Base-by-base conservation (phyloP, 257 asterid genomes). In the Nicotiana obtusifolia region DNA sequence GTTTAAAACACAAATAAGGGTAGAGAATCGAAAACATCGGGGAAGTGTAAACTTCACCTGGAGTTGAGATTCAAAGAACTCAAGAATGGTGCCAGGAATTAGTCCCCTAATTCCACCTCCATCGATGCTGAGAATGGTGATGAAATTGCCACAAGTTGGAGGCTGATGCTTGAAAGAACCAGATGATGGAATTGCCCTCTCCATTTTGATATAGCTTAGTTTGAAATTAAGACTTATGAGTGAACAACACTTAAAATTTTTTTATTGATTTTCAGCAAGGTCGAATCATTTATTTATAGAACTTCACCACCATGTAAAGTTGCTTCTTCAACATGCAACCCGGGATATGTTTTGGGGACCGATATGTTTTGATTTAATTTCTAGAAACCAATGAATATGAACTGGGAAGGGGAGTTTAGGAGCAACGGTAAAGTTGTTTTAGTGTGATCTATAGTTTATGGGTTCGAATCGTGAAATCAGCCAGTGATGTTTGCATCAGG, bases 71-170 rank as follows among this genome's bases (percentile, higher is more conserved):
- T 68, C 77, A 37, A 68, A 31, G 22, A 19, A 88, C 4, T 83
- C 90, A 20, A 90, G 91, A 82, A 91, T 65, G 16, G 84, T 84
- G 0, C 89, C 92, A 0, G 93, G 91, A 59, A 88, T 81, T 33
- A 89, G 62, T 20, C 96, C 92, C 80, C 90, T 90, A 37, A 91
- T 76, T 20, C 94, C 94, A 61, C 97, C 94, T 8, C 94, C 94
- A 53, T 92, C 97, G n/a, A 92, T 89, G 89, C 94, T 92, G 19
- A 92, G 90, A 10, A 90, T 84, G 10, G 94, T 92, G 80, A 92
- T 66, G 68, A 22, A 64, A 2, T 88, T 71, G 4, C 86, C 83
- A 49, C 56, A 76, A 10, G 64, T 41, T n/a, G 89, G 92, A 2
- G 88, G 89, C 84, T 86, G 81, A 28, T 10, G 16, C 10, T 37